Conservation (phyloP, 2,329 filamentous ascomycete species). For the Colletotrichum destructivum region DNA sequence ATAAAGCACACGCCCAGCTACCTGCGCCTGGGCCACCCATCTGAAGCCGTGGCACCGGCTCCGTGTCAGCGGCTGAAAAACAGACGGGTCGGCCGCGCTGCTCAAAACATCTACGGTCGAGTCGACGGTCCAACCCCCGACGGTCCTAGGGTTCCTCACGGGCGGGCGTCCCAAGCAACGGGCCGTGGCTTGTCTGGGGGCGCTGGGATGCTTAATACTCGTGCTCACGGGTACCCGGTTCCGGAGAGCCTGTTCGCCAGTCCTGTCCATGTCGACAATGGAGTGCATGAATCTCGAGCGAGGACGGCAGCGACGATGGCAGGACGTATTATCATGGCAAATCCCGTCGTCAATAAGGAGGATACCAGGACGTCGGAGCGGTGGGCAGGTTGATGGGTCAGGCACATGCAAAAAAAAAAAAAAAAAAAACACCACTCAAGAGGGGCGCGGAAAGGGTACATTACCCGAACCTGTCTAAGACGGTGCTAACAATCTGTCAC, state of each 20-base stretch:
- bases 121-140: constrained; percentile 3
- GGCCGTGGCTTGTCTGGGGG: constrained; percentile 1
- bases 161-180: constrained; percentile 1
- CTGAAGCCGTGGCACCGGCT: constrained; percentile 7
- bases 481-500: no score
- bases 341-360: not conserved
- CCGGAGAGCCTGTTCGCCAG: not conserved
- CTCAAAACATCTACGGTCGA: constrained; percentile 15
- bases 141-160: constrained; percentile 16
- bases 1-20: not conserved
- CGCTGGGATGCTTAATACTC: not conserved
- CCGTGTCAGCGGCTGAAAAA: constrained; percentile 1
- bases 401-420: not conserved
- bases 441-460: constrained; percentile 21
- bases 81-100: constrained; percentile 7
- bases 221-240: not conserved
- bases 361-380: not conserved
- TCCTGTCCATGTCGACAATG: not conserved
- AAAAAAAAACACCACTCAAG: no score
- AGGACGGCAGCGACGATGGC: not conserved
- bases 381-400: no score
- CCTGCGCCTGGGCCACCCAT: constrained; percentile 8
- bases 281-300: not conserved
- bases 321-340: not conserved
- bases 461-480: constrained; percentile 12